Evolutionary conservation across 73 alveolate species (phyloP).

Genomic region (Paramecium sexaurelia): DNA sequence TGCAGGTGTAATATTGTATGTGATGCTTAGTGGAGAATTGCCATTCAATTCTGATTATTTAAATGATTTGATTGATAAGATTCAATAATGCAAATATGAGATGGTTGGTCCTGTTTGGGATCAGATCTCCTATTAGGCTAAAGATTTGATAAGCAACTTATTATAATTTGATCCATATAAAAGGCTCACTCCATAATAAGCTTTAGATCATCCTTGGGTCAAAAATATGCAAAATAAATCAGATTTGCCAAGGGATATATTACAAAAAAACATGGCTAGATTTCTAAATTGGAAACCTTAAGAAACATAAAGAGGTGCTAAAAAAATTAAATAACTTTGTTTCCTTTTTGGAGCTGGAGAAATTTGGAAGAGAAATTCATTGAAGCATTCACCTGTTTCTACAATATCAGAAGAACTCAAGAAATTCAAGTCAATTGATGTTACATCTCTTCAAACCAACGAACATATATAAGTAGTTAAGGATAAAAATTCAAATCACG

Average conservation of each 20-base stretch:
- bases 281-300: constrained; percentile 20
- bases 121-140: neutral
- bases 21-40: constrained; percentile 63
- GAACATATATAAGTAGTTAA: neutral
- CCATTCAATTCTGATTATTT: constrained; percentile 66
- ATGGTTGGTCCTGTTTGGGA: constrained; percentile 15
- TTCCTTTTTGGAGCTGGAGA: constrained; percentile 48
- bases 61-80: constrained; percentile 46
- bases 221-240: neutral
- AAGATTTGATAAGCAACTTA: constrained; percentile 14
- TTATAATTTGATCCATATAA: constrained; percentile 32
- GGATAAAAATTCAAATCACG: neutral
- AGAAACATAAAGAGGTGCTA: neutral
- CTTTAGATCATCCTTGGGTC: constrained; percentile 44
- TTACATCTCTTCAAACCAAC: neutral
- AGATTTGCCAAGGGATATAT: constrained; percentile 9
- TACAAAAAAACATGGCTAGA: neutral
- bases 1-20: constrained; percentile 67
- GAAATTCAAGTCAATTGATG: constrained; percentile 41
- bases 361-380: constrained; percentile 24
- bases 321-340: constrained; percentile 24
- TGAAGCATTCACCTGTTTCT: neutral
- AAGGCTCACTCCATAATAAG: constrained; percentile 43
- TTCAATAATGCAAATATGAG: constrained; percentile 34
- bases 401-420: constrained; percentile 3